These are phyloP conservation scores for Ustilago cynodontis DNA, from an alignment of 1,284 basidiomycete species.

Conservation along the genomic window DNA sequence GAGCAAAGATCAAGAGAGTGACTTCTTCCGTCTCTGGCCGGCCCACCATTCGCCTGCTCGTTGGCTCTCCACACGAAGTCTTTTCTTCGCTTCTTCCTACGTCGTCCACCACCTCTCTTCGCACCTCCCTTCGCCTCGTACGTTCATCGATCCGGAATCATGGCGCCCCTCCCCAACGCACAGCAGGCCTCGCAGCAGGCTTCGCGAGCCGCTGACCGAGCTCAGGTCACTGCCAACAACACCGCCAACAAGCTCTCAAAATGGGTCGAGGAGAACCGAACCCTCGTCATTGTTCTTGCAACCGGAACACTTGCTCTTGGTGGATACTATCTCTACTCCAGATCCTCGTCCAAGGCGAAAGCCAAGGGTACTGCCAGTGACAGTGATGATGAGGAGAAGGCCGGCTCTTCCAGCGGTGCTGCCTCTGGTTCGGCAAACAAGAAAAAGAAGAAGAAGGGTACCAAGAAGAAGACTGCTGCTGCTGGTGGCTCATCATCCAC, in stretches of 20 bases:
- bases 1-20: not conserved
- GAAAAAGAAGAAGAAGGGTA: constrained; percentile 65
- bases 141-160: constrained; percentile 6
- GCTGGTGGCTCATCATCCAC: constrained; percentile 23
- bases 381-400: constrained; percentile 52
- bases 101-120: constrained; percentile 9
- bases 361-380: constrained; percentile 34
- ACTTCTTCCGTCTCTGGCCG: constrained; percentile 4
- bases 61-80: constrained; percentile 1
- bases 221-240: constrained; percentile 51
- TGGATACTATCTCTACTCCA: constrained; percentile 61
- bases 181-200: constrained; percentile 55
- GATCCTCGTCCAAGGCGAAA: constrained; percentile 41
- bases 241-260: constrained; percentile 59
- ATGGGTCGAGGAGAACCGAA: constrained; percentile 67
- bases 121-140: not conserved
- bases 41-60: not conserved
- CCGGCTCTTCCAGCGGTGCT: constrained; percentile 33
- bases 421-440: constrained; percentile 31
- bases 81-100: not conserved
- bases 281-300: constrained; percentile 61
- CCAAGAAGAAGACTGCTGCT: constrained; percentile 53
- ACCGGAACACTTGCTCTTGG: constrained; percentile 62
- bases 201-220: constrained; percentile 46
- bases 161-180: constrained; percentile 51